These are phyloP conservation scores for Beta macrorhiza DNA, from an alignment of 179 eudicot genomes.

Conservation along the genomic window DNA sequence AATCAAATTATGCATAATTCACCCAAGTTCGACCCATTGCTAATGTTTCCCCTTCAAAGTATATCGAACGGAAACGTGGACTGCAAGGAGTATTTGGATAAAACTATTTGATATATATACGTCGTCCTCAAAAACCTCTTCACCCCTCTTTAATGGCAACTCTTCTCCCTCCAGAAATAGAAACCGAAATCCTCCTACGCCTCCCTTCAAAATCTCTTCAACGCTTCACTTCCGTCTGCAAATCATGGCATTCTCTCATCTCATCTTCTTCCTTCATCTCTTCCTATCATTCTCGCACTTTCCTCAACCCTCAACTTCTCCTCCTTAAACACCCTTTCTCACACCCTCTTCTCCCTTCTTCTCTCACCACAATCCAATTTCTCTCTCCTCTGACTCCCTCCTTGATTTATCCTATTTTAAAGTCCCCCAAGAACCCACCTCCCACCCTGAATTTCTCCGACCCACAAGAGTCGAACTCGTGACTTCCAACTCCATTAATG, in stretches of 20 bases:
- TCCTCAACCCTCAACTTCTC: conserved; percentile 17
- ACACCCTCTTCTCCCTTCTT: background rate
- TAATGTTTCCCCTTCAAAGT: no score
- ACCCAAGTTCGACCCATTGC: no score
- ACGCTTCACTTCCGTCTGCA: conserved; percentile 28
- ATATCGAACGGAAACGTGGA: no score
- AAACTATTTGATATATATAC: no score
- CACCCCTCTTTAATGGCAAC: conserved; percentile 9
- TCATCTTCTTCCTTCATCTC: conserved; percentile 10
- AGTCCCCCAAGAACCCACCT: background rate
- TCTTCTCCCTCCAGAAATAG: conserved; percentile 21
- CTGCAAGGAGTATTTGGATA: no score
- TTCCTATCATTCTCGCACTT: background rate
- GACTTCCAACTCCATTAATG: conserved; percentile 22
- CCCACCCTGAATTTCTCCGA: background rate
- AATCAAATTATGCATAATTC: no score
- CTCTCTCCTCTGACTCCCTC: conserved; percentile 19
- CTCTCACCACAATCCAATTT: conserved; percentile 17
- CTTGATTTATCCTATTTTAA: background rate
- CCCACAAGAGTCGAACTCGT: conserved; percentile 24
- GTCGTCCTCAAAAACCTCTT: no score
- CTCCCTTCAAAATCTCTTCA: conserved; percentile 31
- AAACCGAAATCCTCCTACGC: conserved; percentile 24
- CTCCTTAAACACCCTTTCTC: conserved; percentile 27
- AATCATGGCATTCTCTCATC: conserved; percentile 23